These are phyloP conservation scores for Hypocreales sp. DNA, from an alignment of 2,329 filamentous ascomycete genomes.

Conservation along the genomic window DNA sequence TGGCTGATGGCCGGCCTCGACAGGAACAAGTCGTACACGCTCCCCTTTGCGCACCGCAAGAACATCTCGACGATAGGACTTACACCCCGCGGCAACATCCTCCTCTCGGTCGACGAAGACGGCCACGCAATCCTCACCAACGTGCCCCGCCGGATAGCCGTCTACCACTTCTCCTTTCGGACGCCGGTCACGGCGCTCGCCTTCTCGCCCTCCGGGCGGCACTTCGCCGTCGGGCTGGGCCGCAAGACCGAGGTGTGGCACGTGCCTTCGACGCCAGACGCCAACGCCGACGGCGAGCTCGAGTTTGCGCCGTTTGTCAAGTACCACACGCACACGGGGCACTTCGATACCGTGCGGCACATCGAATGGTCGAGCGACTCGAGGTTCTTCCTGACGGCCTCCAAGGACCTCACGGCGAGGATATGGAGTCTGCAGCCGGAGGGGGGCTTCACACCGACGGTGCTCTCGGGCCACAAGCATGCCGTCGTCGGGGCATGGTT, in stretches of 20 bases:
- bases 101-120: slow-evolving; percentile 88
- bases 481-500: slow-evolving; percentile 93
- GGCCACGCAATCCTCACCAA: slow-evolving; percentile 89
- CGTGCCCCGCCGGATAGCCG: slow-evolving; percentile 65
- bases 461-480: slow-evolving; percentile 81
- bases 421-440: slow-evolving; percentile 90
- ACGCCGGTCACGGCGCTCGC: slow-evolving; percentile 66
- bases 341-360: slow-evolving; percentile 74
- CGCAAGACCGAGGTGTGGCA: slow-evolving; percentile 91
- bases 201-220: slow-evolving; percentile 79
- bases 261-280: slow-evolving; percentile 77
- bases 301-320: slow-evolving; percentile 92
- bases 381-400: slow-evolving; percentile 82
- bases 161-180: slow-evolving; percentile 95
- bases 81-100: slow-evolving; percentile 77
- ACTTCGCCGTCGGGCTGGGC: slow-evolving; percentile 81
- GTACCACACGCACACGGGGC: slow-evolving; percentile 72
- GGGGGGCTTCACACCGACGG: slow-evolving; percentile 78
- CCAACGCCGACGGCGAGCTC: slow-evolving; percentile 62
- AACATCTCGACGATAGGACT: slow-evolving; percentile 84
- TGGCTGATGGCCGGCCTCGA: slow-evolving; percentile 4
- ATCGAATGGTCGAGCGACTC: slow-evolving; percentile 96
- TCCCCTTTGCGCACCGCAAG: slow-evolving; percentile 82
- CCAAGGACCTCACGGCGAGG: slow-evolving; percentile 80
- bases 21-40: slow-evolving; percentile 75